Percentiles rank a stretch among this genome's conserved stretches.
phyloP scores from a whole-genome alignment of 2,329 filamentous ascomycete species.

The Sphaerulina vaccinii region DNA sequence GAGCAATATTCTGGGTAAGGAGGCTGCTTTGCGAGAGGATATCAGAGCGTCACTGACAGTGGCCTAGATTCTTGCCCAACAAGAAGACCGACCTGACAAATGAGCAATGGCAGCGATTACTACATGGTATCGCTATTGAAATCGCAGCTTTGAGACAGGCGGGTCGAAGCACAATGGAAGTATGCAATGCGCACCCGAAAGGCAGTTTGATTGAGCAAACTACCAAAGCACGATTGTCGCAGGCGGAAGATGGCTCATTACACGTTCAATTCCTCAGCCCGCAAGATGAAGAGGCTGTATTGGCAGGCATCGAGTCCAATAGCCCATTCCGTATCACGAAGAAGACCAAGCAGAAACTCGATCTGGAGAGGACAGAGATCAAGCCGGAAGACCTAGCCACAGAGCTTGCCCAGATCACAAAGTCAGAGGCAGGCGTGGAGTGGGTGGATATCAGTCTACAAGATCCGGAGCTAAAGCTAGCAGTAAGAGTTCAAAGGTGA shows the following conservation, averaged over 20 bases:
- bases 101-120: slow-evolving; percentile 41
- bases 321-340: background rate
- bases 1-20: slow-evolving; percentile 40
- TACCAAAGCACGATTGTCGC: slow-evolving; percentile 2
- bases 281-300: slow-evolving; percentile 1
- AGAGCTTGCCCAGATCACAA: slow-evolving; percentile 5
- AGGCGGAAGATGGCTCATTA: background rate
- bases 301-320: slow-evolving; percentile 2
- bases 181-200: slow-evolving; percentile 52
- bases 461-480: slow-evolving; percentile 66
- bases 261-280: slow-evolving; percentile 5
- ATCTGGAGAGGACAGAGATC: background rate
- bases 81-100: slow-evolving; percentile 39
- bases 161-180: slow-evolving; percentile 37
- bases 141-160: slow-evolving; percentile 50
- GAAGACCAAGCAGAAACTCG: background rate
- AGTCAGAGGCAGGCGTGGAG: background rate
- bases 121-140: slow-evolving; percentile 59
- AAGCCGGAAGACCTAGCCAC: background rate
- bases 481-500: slow-evolving; percentile 52
- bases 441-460: slow-evolving; percentile 41
- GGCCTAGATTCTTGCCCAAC: slow-evolving; percentile 40
- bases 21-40: background rate
- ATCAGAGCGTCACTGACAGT: slow-evolving; percentile 9
- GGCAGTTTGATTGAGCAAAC: slow-evolving; percentile 4